Conservation (phyloP, 305 asterid species). For the Rubia occidens region DNA sequence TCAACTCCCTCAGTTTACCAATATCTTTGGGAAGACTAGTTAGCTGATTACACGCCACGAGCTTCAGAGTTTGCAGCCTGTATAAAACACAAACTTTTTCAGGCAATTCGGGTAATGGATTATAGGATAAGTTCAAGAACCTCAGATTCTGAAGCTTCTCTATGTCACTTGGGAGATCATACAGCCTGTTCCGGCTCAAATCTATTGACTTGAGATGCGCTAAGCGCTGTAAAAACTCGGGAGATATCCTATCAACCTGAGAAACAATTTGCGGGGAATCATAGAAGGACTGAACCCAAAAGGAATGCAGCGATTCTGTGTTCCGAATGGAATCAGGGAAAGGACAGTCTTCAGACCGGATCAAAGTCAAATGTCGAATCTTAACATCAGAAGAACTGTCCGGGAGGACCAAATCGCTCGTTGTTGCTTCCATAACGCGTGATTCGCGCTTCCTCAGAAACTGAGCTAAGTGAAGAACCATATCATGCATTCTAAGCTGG, state of each 20-base stretch:
- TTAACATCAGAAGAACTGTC: conserved; percentile 1
- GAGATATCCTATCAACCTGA: conserved; percentile 4
- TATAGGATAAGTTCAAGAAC: conserved; percentile 26
- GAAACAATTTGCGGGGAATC: conserved; percentile 18
- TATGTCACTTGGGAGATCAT: conserved; percentile 21
- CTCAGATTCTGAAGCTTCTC: conserved; percentile 23
- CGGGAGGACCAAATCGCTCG: background rate
- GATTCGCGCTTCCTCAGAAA: conserved; percentile 17
- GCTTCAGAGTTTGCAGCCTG: conserved; percentile 23
- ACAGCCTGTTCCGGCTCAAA: conserved; percentile 21
- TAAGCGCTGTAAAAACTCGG: conserved; percentile 13
- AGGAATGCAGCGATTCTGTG: conserved; percentile 11
- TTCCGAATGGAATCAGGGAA: conserved; percentile 13
- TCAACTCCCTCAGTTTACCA: conserved; percentile 5
- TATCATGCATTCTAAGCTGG: conserved; percentile 58
- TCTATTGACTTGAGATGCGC: conserved; percentile 18
- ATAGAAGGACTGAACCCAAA: conserved; percentile 21
- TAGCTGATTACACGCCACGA: conserved; percentile 37
- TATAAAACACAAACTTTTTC: conserved; percentile 19
- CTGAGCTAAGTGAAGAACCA: conserved; percentile 59
- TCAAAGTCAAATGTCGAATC: conserved; percentile 16
- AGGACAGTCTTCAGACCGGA: conserved; percentile 13
- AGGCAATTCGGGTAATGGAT: conserved; percentile 16
- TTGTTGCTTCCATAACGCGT: conserved; percentile 12
- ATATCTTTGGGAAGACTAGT: conserved; percentile 20